A percentile compares a stretch with the other conserved stretches of the same genome.
phyloP scores from a whole-genome alignment of 1,139 yeast species.

The Zhuliangozyma parablackwelliae region DNA sequence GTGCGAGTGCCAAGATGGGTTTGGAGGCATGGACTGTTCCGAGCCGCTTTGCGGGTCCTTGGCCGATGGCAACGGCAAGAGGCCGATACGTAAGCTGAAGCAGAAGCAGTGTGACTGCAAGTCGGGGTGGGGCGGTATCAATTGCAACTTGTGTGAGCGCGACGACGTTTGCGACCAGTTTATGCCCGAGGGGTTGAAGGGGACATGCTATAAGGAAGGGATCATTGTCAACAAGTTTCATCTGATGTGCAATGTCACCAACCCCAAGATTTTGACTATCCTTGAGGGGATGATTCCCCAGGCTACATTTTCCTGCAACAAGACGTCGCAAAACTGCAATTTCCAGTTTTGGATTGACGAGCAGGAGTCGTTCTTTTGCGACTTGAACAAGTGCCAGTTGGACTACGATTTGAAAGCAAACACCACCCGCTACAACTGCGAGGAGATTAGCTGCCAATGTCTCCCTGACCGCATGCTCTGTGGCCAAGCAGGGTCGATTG shows the following conservation, averaged over 20 bases:
- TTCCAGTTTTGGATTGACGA: slow-evolving; percentile 96
- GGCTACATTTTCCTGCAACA: slow-evolving; percentile 86
- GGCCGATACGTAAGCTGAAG: slow-evolving; percentile 55
- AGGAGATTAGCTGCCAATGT: slow-evolving; percentile 75
- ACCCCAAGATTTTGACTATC: slow-evolving; percentile 75
- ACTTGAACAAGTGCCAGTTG: slow-evolving; percentile 65
- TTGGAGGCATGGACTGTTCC: slow-evolving; percentile 90
- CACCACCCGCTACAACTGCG: slow-evolving; percentile 74
- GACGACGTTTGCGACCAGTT: slow-evolving; percentile 80
- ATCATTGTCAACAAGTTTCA: slow-evolving; percentile 73
- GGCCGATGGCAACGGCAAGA: slow-evolving; percentile 55
- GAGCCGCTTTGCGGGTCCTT: slow-evolving; percentile 86
- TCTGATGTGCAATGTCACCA: slow-evolving; percentile 94
- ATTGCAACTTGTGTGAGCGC: slow-evolving; percentile 75
- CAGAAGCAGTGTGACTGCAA: slow-evolving; percentile 63
- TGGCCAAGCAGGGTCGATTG: slow-evolving; percentile 91
- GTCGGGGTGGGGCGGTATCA: slow-evolving; percentile 89
- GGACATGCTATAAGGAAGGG: slow-evolving; percentile 90
- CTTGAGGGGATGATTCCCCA: slow-evolving; percentile 81
- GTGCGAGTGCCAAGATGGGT: slow-evolving; percentile 90
- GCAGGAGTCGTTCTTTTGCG: slow-evolving; percentile 86
- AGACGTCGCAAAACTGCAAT: slow-evolving; percentile 61
- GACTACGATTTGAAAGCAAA: slow-evolving; percentile 61
- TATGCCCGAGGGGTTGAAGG: slow-evolving; percentile 82
- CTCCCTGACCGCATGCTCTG: slow-evolving; percentile 90